Percentiles rank a stretch among this genome's conserved stretches.
Conservation (phyloP, 164 flowering plant species). For the Protea cynaroides region DNA sequence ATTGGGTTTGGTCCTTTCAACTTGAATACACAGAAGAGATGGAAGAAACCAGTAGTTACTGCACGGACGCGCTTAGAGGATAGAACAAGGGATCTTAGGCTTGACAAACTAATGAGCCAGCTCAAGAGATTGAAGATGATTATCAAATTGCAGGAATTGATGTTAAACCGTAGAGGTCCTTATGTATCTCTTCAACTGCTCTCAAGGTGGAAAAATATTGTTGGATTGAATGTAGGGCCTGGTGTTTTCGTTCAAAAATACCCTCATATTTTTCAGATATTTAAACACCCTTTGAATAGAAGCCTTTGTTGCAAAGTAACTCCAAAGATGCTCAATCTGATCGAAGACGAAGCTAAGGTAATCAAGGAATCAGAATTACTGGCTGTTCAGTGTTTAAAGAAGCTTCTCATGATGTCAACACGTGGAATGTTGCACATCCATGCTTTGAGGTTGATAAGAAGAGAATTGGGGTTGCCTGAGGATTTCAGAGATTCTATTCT, state of each 20-base stretch:
- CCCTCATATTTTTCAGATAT: constrained; percentile 75
- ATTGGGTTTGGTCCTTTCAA: constrained; percentile 57
- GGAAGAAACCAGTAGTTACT: constrained; percentile 57
- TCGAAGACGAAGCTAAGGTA: constrained; percentile 43
- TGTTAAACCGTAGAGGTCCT: constrained; percentile 48
- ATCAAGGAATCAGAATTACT: constrained; percentile 35
- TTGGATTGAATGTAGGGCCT: constrained; percentile 45
- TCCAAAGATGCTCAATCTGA: constrained; percentile 35
- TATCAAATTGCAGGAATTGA: constrained; percentile 41
- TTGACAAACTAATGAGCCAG: constrained; percentile 46
- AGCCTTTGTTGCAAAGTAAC: constrained; percentile 57
- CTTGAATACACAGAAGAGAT: constrained; percentile 42
- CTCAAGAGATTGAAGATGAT: constrained; percentile 38
- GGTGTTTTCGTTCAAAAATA: constrained; percentile 54
- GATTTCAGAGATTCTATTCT: constrained; percentile 66
- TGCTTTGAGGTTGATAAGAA: constrained; percentile 61
- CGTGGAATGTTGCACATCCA: constrained; percentile 56
- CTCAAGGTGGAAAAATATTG: constrained; percentile 60
- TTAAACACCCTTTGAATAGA: constrained; percentile 49
- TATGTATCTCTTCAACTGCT: constrained; percentile 59
- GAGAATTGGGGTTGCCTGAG: constrained; percentile 73
- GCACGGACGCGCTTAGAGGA: constrained; percentile 77
- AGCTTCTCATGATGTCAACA: constrained; percentile 66
- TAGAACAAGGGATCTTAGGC: constrained; percentile 57
- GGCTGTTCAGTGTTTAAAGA: constrained; percentile 46